Percentiles rank a stretch among this genome's conserved stretches.
These are phyloP conservation scores for Yarrowia hollandica DNA, from an alignment of 805 yeast species.

Conservation along the genomic window DNA sequence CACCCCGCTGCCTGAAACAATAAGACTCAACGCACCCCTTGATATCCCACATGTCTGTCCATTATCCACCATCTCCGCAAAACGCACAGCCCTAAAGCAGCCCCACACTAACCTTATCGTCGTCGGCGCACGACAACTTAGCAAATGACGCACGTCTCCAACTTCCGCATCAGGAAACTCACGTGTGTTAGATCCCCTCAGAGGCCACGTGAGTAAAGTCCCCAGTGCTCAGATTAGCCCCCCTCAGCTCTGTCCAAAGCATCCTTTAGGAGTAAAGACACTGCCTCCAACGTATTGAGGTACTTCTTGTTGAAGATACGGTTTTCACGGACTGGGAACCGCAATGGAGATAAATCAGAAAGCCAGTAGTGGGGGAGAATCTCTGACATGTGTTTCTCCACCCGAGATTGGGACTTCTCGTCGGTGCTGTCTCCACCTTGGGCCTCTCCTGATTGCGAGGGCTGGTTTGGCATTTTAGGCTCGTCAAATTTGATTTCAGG, in stretches of 20 bases:
- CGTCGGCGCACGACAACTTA: conserved; percentile 1
- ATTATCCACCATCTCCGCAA: conserved; percentile 7
- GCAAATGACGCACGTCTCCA: no score
- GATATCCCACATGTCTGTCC: no score
- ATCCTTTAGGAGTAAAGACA: not conserved
- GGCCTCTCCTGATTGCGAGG: no score
- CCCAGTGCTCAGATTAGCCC: not conserved
- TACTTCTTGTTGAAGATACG: conserved; percentile 48
- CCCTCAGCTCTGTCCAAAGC: not conserved
- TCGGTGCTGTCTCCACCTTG: not conserved
- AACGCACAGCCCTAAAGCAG: no score
- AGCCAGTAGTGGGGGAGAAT: conserved; percentile 51
- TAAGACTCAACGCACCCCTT: no score
- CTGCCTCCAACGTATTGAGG: conserved; percentile 33
- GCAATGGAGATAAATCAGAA: conserved; percentile 63
- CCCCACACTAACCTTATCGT: conserved; percentile 16
- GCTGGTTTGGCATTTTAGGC: conserved; percentile 22
- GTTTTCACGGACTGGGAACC: conserved; percentile 69
- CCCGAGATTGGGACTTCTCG: not conserved
- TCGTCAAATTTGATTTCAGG: conserved; percentile 55
- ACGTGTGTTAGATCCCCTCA: no score
- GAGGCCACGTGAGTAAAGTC: no score
- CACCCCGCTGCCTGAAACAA: no score
- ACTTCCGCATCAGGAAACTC: no score
- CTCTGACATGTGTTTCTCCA: conserved; percentile 9